Conservation (phyloP, 768 basidiomycete genomes). For the Serendipita vermifera region DNA sequence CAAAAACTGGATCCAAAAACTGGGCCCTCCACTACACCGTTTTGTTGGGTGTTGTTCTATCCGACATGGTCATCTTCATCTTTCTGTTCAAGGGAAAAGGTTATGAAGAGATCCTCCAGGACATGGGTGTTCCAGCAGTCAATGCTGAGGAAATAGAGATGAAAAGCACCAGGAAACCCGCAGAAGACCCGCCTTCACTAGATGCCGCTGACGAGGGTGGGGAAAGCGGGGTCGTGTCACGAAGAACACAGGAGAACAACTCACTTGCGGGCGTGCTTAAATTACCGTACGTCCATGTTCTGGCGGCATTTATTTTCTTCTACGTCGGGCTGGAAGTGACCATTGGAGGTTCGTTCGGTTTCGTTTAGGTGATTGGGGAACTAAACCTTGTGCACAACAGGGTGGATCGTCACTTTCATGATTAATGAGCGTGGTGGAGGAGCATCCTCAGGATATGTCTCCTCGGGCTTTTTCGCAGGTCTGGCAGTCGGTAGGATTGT, state of each 20-base stretch:
- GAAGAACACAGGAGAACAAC: not conserved
- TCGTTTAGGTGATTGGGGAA: not conserved
- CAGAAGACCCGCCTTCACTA: no score
- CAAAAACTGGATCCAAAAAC: not conserved
- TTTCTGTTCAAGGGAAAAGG: not conserved
- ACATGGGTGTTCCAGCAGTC: not conserved
- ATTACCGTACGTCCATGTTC: slow-evolving; percentile 18
- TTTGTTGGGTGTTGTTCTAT: not conserved
- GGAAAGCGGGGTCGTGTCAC: not conserved
- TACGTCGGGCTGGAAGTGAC: slow-evolving; percentile 29
- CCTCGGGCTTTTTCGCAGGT: slow-evolving; percentile 27
- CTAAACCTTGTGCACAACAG: not conserved
- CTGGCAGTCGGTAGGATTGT: slow-evolving; percentile 18
- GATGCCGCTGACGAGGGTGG: not conserved
- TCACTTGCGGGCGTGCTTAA: not conserved
- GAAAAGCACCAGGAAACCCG: not conserved
- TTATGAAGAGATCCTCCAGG: not conserved
- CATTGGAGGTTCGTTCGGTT: slow-evolving; percentile 19
- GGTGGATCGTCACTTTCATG: slow-evolving; percentile 21
- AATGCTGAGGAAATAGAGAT: no score
- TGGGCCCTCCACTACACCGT: not conserved
- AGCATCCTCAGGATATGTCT: slow-evolving; percentile 22
- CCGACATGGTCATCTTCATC: not conserved
- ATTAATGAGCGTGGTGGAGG: slow-evolving; percentile 16
- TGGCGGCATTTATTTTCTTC: slow-evolving; percentile 24